phyloP scores from a whole-genome alignment of 2,329 filamentous ascomycete genomes.

The Aspergillus sp. region DNA sequence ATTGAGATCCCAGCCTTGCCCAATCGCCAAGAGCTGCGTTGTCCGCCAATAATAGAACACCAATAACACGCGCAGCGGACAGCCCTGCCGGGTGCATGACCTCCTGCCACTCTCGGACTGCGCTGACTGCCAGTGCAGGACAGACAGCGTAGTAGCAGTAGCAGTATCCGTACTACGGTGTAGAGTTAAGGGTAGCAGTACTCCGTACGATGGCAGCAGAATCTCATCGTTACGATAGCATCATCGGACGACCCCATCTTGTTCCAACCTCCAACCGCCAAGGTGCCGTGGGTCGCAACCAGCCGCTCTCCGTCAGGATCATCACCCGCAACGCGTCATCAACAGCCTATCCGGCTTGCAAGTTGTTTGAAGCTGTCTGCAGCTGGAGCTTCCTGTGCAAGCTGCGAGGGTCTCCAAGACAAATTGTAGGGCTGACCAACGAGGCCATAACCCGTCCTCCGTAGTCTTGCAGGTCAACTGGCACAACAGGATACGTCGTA shows the following conservation, averaged over 20 bases:
- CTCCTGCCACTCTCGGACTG: neutral
- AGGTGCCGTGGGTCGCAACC: slow-evolving; percentile 1
- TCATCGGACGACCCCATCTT: neutral
- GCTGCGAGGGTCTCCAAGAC: no score
- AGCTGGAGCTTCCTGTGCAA: neutral
- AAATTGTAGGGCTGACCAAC: neutral
- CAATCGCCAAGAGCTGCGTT: neutral
- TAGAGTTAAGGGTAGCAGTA: no score
- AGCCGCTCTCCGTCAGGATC: neutral
- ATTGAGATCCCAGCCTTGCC: no score
- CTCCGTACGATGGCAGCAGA: neutral
- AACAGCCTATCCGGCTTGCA: neutral
- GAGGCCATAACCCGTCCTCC: no score
- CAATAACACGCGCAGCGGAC: neutral
- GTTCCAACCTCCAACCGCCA: neutral
- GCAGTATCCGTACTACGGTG: no score
- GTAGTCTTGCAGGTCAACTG: no score
- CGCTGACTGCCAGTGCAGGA: neutral
- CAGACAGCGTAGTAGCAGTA: no score
- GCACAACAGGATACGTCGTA: no score
- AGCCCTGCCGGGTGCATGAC: neutral
- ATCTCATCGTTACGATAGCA: neutral
- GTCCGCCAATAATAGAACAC: neutral
- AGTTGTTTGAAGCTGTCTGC: neutral
- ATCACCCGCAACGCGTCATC: slow-evolving; percentile 4